Conservation (phyloP, 2,329 filamentous ascomycete species). For the Talaromyces sp. region DNA sequence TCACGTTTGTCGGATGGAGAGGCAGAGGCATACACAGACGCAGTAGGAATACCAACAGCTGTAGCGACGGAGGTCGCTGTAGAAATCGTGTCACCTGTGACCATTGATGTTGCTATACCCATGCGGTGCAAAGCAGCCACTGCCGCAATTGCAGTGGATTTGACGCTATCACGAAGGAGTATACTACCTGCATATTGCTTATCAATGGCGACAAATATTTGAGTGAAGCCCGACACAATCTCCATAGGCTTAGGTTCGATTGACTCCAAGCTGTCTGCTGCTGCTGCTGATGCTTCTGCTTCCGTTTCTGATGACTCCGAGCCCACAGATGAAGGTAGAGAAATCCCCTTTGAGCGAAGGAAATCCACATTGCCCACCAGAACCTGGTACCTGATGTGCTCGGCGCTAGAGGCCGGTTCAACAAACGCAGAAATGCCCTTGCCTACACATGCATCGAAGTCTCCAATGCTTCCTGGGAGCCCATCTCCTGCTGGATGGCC, state of each 20-base stretch:
- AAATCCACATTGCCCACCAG: slow-evolving; percentile 81
- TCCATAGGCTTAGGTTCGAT: slow-evolving; percentile 36
- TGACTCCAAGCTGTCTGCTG: slow-evolving; percentile 15
- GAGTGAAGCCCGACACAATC: slow-evolving; percentile 71
- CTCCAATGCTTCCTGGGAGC: slow-evolving; percentile 80
- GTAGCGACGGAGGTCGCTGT: slow-evolving; percentile 83
- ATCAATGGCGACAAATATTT: slow-evolving; percentile 89
- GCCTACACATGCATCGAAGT: slow-evolving; percentile 82
- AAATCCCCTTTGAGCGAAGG: slow-evolving; percentile 70
- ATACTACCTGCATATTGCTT: slow-evolving; percentile 78
- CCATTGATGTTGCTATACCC: slow-evolving; percentile 84
- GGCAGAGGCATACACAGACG: slow-evolving; percentile 82
- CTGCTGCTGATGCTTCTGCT: slow-evolving; percentile 12
- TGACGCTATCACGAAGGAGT: slow-evolving; percentile 86
- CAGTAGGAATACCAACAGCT: slow-evolving; percentile 75
- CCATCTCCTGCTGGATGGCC: slow-evolving; percentile 70
- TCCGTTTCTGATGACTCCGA: slow-evolving; percentile 33
- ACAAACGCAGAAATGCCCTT: slow-evolving; percentile 82
- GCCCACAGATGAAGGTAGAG: slow-evolving; percentile 45
- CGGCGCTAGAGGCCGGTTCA: slow-evolving; percentile 70
- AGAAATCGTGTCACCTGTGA: slow-evolving; percentile 87
- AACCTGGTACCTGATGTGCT: slow-evolving; percentile 74
- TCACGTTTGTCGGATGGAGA: slow-evolving; percentile 88
- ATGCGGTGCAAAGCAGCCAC: slow-evolving; percentile 81
- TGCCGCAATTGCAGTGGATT: slow-evolving; percentile 78